Evolutionary conservation across 805 yeast genomes (phyloP), one percentile per base, ranked within the genome.

Genomic region (Teunomyces barrocoloradensis): DNA sequence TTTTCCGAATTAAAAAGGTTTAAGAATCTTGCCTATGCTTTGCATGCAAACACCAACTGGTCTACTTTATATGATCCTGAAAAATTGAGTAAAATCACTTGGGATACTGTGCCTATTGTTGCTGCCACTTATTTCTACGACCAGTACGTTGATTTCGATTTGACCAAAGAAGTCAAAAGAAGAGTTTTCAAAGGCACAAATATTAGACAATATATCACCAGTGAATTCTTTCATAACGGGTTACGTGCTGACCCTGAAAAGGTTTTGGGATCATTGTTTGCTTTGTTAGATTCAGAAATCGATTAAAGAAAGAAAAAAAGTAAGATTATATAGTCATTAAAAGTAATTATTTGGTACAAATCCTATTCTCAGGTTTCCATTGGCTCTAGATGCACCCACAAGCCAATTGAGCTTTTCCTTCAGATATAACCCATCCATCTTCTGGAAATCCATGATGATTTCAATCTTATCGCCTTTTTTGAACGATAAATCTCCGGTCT

Each of bases 161-260:
- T 75, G 27, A 61, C 75, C 15, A 68, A 65, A 53, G 58, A 60
- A 46, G 75, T 74, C 28, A 66, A 67, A 33, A 47, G 62, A 7
- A 46, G 59, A 7, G 54, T 63, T 2, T 68, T 66, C 52, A 47
- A 54, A 12, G 59, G 57, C 37, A 68, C 63, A n/a, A 75, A 75
- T 44, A 58, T 72, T 47, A 60, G 71, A 52, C 70, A 68, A 49
- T 71, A 61, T 46, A 64, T 75, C n/a, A 73, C 80, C 29, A 75
- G 73, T 52, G 80, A 77, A 45, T 70, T 58, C 47, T 78, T 79
- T 59, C 83, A 79, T 53, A 73, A 75, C 52, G 84, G 84, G 0
- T 52, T 77, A 12, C 63, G 79, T 25, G 70, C 70, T 0, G 64
- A 69, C 41, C 65, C 79, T 1, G 67, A 63, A 4, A 63, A 54